A percentile compares a stretch with the other conserved stretches of the same genome.
Evolutionary conservation across 2,329 filamentous ascomycete species (phyloP).

Genomic region (Cytospora leucostoma): DNA sequence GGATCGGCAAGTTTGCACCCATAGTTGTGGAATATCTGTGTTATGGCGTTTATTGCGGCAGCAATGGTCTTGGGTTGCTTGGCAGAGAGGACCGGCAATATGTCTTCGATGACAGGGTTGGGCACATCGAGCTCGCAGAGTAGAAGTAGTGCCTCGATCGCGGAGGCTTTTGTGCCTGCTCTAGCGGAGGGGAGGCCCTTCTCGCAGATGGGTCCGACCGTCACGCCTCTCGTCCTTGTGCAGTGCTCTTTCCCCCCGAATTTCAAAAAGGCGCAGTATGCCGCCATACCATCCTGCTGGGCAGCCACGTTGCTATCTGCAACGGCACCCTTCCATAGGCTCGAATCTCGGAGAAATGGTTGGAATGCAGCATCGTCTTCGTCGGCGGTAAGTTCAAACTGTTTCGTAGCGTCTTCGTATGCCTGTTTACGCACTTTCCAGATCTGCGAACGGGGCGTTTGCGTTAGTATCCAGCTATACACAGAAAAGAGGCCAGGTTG

Average conservation of each 20-base stretch:
- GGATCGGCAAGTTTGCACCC: constrained; percentile 94
- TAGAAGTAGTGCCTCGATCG: constrained; percentile 82
- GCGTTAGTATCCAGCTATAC: neutral
- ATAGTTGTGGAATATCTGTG: constrained; percentile 86
- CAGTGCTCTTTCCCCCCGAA: constrained; percentile 81
- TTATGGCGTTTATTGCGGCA: constrained; percentile 71
- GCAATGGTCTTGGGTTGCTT: constrained; percentile 89
- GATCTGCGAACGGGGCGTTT: constrained; percentile 50
- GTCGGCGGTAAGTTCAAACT: constrained; percentile 81
- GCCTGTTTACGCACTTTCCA: constrained; percentile 97
- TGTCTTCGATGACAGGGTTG: constrained; percentile 84
- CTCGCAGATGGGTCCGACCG: constrained; percentile 79
- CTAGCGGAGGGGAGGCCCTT: constrained; percentile 88
- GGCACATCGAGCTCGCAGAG: constrained; percentile 89
- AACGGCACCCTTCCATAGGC: constrained; percentile 89
- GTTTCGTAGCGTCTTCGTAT: constrained; percentile 89
- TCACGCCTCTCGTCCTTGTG: constrained; percentile 72
- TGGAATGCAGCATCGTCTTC: constrained; percentile 84
- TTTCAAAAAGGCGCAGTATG: constrained; percentile 89
- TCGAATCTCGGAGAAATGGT: constrained; percentile 82
- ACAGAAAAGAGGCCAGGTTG: neutral
- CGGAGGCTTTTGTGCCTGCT: constrained; percentile 83
- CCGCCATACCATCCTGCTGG: constrained; percentile 86
- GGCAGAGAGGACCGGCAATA: constrained; percentile 78
- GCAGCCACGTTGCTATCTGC: constrained; percentile 95